Base-by-base conservation (phyloP, 257 asterid species). In the Perilla frutescens region DNA sequence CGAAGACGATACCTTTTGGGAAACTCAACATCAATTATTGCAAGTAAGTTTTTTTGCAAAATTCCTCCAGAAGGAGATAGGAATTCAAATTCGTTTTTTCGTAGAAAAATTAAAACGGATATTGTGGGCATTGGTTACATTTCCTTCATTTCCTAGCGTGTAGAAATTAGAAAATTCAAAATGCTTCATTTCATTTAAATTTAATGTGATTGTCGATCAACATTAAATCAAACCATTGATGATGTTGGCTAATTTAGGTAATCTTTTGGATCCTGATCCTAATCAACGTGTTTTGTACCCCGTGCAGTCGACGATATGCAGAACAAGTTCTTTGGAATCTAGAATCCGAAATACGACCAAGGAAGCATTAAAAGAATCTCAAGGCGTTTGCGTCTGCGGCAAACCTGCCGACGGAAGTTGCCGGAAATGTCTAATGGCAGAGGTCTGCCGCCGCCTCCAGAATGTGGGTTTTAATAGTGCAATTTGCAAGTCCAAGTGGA, bases 401-500 rank as follows among this genome's bases (percentile, higher is more conserved):
- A 77, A 58, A 76, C 64, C 77, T 0, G 20, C 37, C 8, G 84
- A 53, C 26, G 20, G 59, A 3, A 80, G 86, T 14, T 94, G 98
- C 91, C 86, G 91, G 80, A 84, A 66, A 68, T 94, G 98, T 48
- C 82, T 80, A 10, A 89, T 88, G 98, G 86, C 84, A 76, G 88
- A 40, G 75, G 84, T 88, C 31, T 87, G 96, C 83, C 76, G 82
- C 57, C 88, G 92, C 36, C 83, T 94, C 37, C 95, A 84, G 61
- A 77, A 48, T 55, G 91, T 84, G 1, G 96, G 93, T 68, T 91
- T 83, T 32, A 77, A 91, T 53, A 73, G 89, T 51, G 92, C 92
- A 7, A 88, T 89, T 81, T 91, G 98, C 96, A 91, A 87, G 75
- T 91, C 98, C 40, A 94, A 91, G 76, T 94, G 98, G 98, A 89